Conservation (phyloP, 1,284 basidiomycete species). For the Puccinia polysora region DNA sequence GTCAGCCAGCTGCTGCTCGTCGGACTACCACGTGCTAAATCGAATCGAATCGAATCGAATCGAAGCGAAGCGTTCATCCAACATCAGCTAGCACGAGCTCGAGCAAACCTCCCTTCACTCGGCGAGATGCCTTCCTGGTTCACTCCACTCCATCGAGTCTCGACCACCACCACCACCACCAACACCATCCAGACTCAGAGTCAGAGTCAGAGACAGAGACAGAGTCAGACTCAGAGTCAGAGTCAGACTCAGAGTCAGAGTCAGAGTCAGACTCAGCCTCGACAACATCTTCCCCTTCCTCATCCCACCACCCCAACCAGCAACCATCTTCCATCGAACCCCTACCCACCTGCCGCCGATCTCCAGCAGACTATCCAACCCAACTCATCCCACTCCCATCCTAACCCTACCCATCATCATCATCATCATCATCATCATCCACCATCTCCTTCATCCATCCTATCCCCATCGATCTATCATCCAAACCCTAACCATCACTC, state of each 20-base stretch:
- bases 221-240: not conserved
- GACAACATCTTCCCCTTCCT: too few relatives aligned
- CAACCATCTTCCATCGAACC: too few relatives aligned
- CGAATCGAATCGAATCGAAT: too few relatives aligned
- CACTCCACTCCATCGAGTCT: constrained; percentile 5
- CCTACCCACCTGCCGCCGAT: not conserved
- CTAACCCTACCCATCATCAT: not conserved
- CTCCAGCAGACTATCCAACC: not conserved
- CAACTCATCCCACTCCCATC: not conserved
- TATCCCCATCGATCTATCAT: not conserved
- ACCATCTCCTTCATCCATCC: too few relatives aligned
- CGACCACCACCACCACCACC: not conserved
- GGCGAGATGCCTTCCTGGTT: constrained; percentile 16
- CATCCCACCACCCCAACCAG: too few relatives aligned
- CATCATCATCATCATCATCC: not conserved
- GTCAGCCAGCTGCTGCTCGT: too few relatives aligned
- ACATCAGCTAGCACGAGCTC: too few relatives aligned
- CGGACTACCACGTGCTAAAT: too few relatives aligned
- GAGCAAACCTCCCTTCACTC: too few relatives aligned
- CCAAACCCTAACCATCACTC: not conserved
- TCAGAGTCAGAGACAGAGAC: not conserved
- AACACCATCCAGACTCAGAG: constrained; percentile 6
- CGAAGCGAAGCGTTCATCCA: too few relatives aligned
- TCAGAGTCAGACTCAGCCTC: too few relatives aligned
- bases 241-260: too few relatives aligned